Conservation (phyloP, 1,139 yeast genomes). For the Fermentozyma sake region DNA sequence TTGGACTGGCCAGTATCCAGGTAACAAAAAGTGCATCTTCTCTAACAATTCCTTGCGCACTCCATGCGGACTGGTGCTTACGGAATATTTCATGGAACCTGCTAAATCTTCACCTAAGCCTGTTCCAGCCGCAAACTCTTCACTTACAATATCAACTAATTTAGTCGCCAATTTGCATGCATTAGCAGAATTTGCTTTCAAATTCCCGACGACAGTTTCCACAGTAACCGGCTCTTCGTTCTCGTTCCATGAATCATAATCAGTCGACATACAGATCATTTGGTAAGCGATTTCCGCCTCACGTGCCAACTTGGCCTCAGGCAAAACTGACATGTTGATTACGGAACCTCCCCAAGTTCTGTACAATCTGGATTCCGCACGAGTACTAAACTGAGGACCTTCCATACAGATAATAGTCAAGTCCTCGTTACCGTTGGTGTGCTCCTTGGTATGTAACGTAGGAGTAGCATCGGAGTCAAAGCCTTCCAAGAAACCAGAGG, state of each 20-base stretch:
- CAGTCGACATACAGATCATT: constrained; percentile 98
- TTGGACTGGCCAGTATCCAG: constrained; percentile 97
- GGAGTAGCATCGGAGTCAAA: constrained; percentile 33
- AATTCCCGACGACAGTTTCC: constrained; percentile 88
- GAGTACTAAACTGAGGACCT: constrained; percentile 96
- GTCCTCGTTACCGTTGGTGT: constrained; percentile 55
- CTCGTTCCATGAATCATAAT: constrained; percentile 97
- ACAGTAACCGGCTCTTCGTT: constrained; percentile 95
- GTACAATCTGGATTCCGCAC: constrained; percentile 93
- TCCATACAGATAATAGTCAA: constrained; percentile 93
- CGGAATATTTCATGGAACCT: constrained; percentile 78
- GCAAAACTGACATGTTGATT: constrained; percentile 93
- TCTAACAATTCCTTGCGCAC: constrained; percentile 68
- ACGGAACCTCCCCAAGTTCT: constrained; percentile 90
- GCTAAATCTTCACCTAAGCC: constrained; percentile 62
- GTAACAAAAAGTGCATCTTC: constrained; percentile 82
- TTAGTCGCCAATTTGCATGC: constrained; percentile 76
- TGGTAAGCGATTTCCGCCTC: constrained; percentile 97
- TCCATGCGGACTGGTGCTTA: constrained; percentile 75
- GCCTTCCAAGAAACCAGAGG: constrained; percentile 51
- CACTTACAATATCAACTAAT: constrained; percentile 63
- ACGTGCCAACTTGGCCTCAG: constrained; percentile 93
- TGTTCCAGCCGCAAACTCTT: constrained; percentile 32
- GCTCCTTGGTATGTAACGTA: constrained; percentile 51
- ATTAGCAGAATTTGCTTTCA: constrained; percentile 81